These are phyloP conservation scores for Drechslerella dactyloides DNA, from an alignment of 2,329 filamentous ascomycete genomes.

Conservation along the genomic window DNA sequence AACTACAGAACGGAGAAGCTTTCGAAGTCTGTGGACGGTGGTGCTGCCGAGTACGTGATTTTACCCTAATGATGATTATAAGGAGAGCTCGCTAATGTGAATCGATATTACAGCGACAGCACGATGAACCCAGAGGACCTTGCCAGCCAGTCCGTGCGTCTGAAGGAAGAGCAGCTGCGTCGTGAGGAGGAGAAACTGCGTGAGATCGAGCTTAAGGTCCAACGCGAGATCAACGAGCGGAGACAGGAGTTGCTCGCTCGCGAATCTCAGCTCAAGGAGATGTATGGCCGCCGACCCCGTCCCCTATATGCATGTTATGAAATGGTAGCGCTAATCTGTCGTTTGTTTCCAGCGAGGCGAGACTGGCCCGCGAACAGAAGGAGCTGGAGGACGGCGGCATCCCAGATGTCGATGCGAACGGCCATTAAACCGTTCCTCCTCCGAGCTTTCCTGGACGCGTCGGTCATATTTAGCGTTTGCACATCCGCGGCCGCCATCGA, in stretches of 20 bases:
- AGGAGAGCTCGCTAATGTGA: slow-evolving; percentile 5
- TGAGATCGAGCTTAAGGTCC: slow-evolving; percentile 99
- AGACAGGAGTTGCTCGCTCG: slow-evolving; percentile 95
- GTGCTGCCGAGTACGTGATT: slow-evolving; percentile 79
- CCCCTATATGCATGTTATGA: neutral
- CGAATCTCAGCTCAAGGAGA: slow-evolving; percentile 98
- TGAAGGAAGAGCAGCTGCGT: slow-evolving; percentile 99
- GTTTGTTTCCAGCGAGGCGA: slow-evolving; percentile 53
- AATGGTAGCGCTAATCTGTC: slow-evolving; percentile 15
- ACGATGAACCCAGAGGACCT: slow-evolving; percentile 98
- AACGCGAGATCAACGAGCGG: slow-evolving; percentile 99
- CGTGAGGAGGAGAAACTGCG: slow-evolving; percentile 99
- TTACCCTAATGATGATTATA: slow-evolving; percentile 51
- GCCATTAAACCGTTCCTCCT: slow-evolving; percentile 31
- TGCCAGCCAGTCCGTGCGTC: slow-evolving; percentile 92
- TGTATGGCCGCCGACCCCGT: slow-evolving; percentile 60
- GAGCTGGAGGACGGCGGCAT: slow-evolving; percentile 45
- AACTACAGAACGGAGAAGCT: slow-evolving; percentile 99
- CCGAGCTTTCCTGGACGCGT: slow-evolving; percentile 7
- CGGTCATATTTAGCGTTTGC: slow-evolving; percentile 6
- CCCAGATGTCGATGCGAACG: slow-evolving; percentile 36
- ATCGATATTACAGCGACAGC: slow-evolving; percentile 67
- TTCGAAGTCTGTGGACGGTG: slow-evolving; percentile 97
- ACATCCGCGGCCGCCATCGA: slow-evolving; percentile 3
- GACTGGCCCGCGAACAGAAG: slow-evolving; percentile 55